phyloP scores from a whole-genome alignment of 1,284 basidiomycete genomes.

The Apiotrichum porosum region DNA sequence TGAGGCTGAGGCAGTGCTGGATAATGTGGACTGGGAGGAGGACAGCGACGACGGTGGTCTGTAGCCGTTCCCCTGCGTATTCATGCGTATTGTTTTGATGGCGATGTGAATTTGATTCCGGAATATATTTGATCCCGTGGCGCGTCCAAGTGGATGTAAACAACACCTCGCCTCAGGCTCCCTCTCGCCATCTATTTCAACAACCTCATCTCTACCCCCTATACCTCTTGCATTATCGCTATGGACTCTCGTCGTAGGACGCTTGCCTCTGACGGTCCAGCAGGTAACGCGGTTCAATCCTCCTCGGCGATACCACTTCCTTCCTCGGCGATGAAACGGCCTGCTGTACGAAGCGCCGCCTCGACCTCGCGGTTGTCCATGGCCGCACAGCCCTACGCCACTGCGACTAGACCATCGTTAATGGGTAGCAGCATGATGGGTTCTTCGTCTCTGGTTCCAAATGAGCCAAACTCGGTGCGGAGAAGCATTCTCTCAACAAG shows the following conservation, averaged over 20 bases:
- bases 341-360: neutral
- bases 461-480: neutral
- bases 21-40: constrained; percentile 22
- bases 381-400: too few relatives aligned
- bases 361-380: too few relatives aligned
- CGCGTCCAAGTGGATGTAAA: constrained; percentile 9
- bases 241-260: constrained; percentile 57
- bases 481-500: constrained; percentile 1
- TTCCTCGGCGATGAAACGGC: constrained; percentile 64
- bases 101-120: too few relatives aligned
- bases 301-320: constrained; percentile 45
- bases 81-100: neutral
- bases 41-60: constrained; percentile 5
- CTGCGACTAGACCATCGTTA: too few relatives aligned
- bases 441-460: too few relatives aligned
- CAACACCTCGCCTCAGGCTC: too few relatives aligned
- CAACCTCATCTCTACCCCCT: neutral
- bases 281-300: constrained; percentile 52
- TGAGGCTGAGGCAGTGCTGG: constrained; percentile 54
- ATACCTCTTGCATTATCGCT: constrained; percentile 8
- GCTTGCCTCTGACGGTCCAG: constrained; percentile 57
- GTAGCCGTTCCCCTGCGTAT: too few relatives aligned
- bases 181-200: too few relatives aligned
- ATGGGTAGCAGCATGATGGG: too few relatives aligned
- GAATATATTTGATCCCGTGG: too few relatives aligned